phyloP scores from a whole-genome alignment of 139 green algal genomes.

The Tetradesmus obliquus region DNA sequence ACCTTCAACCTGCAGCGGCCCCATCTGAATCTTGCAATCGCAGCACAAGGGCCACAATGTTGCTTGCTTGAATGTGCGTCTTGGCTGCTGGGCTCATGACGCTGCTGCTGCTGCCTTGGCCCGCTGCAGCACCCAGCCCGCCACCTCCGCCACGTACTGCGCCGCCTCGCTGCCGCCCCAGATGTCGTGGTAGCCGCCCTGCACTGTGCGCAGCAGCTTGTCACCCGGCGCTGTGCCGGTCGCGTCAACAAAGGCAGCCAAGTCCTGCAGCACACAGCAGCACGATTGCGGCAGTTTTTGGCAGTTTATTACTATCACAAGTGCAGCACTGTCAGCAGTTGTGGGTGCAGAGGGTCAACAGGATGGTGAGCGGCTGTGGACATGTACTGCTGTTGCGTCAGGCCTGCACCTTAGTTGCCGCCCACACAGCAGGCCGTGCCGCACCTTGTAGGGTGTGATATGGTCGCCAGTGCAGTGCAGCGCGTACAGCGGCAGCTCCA shows the following conservation, averaged over 20 bases:
- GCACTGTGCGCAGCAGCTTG: constrained; percentile 6
- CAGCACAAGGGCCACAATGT: too few relatives aligned
- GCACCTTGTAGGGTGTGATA: constrained; percentile 28
- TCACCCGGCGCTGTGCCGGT: background rate
- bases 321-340: too few relatives aligned
- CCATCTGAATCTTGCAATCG: too few relatives aligned
- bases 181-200: constrained; percentile 29
- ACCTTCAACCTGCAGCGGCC: too few relatives aligned
- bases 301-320: too few relatives aligned
- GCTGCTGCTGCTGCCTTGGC: background rate
- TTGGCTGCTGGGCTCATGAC: background rate
- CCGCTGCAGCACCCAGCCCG: background rate
- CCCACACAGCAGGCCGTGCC: background rate
- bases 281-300: background rate
- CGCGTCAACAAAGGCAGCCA: background rate
- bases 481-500: constrained; percentile 28
- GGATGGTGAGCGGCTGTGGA: too few relatives aligned
- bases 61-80: too few relatives aligned
- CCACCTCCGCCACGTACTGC: background rate
- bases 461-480: constrained; percentile 8
- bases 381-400: background rate
- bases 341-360: too few relatives aligned
- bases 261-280: constrained; percentile 11
- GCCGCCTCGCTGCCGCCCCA: background rate
- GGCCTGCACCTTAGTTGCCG: background rate